Percentiles rank a stretch among this genome's conserved stretches.
Evolutionary conservation across 1,139 yeast genomes (phyloP).

Genomic region (Debaryomyces coudertii): DNA sequence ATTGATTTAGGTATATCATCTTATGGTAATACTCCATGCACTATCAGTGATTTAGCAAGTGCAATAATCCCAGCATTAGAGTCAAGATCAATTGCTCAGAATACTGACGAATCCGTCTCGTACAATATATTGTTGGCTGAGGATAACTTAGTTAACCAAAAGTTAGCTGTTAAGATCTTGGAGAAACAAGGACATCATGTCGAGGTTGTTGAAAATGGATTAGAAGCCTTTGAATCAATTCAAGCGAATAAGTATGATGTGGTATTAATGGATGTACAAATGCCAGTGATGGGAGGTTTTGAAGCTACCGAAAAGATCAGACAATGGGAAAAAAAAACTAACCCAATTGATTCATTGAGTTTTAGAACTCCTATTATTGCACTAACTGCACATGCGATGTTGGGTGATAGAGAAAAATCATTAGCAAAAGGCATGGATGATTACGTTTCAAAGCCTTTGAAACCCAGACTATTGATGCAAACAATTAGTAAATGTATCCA

Average conservation of each 20-base stretch:
- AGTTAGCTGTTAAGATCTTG: slow-evolving; percentile 78
- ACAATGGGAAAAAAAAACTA: slow-evolving; percentile 82
- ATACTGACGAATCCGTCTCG: slow-evolving; percentile 76
- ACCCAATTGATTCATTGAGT: slow-evolving; percentile 67
- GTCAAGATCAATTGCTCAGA: slow-evolving; percentile 76
- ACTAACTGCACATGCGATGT: slow-evolving; percentile 88
- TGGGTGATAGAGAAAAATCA: slow-evolving; percentile 85
- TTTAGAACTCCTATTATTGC: slow-evolving; percentile 85
- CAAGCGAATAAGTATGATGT: slow-evolving; percentile 70
- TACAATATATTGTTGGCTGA: slow-evolving; percentile 80
- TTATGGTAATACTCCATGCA: slow-evolving; percentile 86
- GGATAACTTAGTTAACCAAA: slow-evolving; percentile 85
- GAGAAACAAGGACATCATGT: slow-evolving; percentile 84
- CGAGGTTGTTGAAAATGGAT: slow-evolving; percentile 83
- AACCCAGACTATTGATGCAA: slow-evolving; percentile 79
- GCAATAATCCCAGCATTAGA: slow-evolving; percentile 84
- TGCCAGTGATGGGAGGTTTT: slow-evolving; percentile 96
- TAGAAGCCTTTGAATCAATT: slow-evolving; percentile 79
- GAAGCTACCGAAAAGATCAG: slow-evolving; percentile 86
- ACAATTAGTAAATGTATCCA: slow-evolving; percentile 84
- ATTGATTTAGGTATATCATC: slow-evolving; percentile 85
- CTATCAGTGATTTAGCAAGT: slow-evolving; percentile 78
- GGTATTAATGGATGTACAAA: slow-evolving; percentile 89
- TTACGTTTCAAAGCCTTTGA: slow-evolving; percentile 82
- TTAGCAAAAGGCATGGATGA: slow-evolving; percentile 91